Evolutionary conservation across 129 eudicot species (phyloP).

Genomic region (Scalesia atractyloides): DNA sequence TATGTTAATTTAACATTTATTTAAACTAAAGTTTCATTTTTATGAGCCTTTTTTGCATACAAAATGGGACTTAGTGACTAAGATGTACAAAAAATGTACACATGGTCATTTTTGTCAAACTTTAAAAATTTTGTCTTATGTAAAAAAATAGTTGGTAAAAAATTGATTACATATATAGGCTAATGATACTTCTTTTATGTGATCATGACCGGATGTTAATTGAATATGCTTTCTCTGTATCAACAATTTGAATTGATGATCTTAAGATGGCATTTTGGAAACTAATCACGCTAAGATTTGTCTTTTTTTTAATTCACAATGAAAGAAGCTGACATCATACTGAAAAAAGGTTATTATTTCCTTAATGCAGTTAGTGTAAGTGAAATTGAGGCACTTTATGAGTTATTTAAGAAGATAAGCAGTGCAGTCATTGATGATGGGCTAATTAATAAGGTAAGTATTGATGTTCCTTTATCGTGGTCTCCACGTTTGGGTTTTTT

Average conservation of each 20-base stretch:
- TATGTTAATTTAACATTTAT: neutral
- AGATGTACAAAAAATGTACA: neutral
- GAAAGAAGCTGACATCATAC: slow-evolving; percentile 12
- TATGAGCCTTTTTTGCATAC: neutral
- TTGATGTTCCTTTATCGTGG: slow-evolving; percentile 1
- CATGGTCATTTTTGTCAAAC: neutral
- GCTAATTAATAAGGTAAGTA: slow-evolving; percentile 57
- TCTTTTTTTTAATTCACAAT: neutral
- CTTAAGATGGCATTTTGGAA: slow-evolving; percentile 6
- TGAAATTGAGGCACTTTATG: slow-evolving; percentile 37
- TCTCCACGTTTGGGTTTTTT: neutral
- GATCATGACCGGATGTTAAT: slow-evolving; percentile 10
- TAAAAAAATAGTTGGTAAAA: neutral
- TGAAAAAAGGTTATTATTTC: neutral
- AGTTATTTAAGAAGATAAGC: slow-evolving; percentile 66
- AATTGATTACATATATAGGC: neutral
- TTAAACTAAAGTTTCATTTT: neutral
- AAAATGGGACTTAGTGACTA: neutral
- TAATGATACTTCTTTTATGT: neutral
- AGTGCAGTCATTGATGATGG: slow-evolving; percentile 76
- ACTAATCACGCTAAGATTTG: neutral
- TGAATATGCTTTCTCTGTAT: slow-evolving; percentile 4
- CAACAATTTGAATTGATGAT: slow-evolving; percentile 10
- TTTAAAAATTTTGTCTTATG: neutral
- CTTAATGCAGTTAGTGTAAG: slow-evolving; percentile 23